These are phyloP conservation scores for Xylaria venustula DNA, from an alignment of 495 filamentous ascomycete genomes.

Conservation along the genomic window DNA sequence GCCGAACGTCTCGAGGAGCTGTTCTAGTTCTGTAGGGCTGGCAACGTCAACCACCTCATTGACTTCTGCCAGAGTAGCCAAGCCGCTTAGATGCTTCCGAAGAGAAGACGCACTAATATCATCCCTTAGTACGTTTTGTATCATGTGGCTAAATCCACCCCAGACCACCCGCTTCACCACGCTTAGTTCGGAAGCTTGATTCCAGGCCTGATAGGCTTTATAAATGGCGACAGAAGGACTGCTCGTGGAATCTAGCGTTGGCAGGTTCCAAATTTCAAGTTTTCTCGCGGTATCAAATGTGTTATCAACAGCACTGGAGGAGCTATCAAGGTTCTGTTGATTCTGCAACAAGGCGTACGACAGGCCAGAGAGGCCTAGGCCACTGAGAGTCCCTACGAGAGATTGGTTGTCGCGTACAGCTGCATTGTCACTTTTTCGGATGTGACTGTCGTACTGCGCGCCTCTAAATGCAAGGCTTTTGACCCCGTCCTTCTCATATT, in stretches of 20 bases:
- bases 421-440: conserved; percentile 50
- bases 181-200: conserved; percentile 58
- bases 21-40: conserved; percentile 58
- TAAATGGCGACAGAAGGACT: conserved; percentile 71
- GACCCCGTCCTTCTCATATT: conserved; percentile 83
- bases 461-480: conserved; percentile 89
- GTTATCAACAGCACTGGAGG: conserved; percentile 58
- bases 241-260: conserved; percentile 59
- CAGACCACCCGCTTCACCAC: conserved; percentile 56
- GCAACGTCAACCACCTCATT: conserved; percentile 68
- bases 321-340: conserved; percentile 55
- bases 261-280: conserved; percentile 90
- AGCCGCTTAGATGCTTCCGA: conserved; percentile 62
- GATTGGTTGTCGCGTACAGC: conserved; percentile 45
- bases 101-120: conserved; percentile 60
- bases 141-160: conserved; percentile 60
- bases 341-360: conserved; percentile 69
- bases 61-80: conserved; percentile 79
- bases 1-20: conserved; percentile 61
- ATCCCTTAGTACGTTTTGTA: conserved; percentile 55
- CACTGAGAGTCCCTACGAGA: conserved; percentile 62
- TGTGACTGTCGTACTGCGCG: conserved; percentile 85
- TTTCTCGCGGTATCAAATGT: conserved; percentile 81
- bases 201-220: conserved; percentile 74
- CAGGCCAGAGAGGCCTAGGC: conserved; percentile 67